Evolutionary conservation across 2,329 filamentous ascomycete genomes (phyloP).

Genomic region (Aspergillus uvarum): DNA sequence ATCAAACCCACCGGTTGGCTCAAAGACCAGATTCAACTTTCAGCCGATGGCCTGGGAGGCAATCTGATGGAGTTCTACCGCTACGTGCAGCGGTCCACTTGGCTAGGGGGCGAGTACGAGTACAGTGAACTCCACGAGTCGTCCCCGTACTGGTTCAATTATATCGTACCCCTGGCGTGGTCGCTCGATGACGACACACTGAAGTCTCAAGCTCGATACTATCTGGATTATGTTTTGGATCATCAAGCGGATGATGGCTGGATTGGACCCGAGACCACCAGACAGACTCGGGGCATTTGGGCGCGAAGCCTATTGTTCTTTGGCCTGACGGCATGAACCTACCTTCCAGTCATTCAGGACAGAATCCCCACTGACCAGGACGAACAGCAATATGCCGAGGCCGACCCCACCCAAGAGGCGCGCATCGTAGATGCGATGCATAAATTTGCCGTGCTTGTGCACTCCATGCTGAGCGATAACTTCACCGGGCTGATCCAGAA

Average conservation of each 20-base stretch:
- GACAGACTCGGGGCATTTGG: slow-evolving; percentile 53
- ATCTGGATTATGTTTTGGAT: slow-evolving; percentile 50
- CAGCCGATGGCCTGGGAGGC: slow-evolving; percentile 54
- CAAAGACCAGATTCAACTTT: slow-evolving; percentile 49
- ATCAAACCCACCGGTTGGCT: slow-evolving; percentile 56
- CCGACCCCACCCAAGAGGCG: slow-evolving; percentile 36
- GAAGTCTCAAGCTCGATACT: slow-evolving; percentile 50
- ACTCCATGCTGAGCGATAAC: slow-evolving; percentile 57
- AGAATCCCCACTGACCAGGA: no score
- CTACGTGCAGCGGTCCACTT: slow-evolving; percentile 53
- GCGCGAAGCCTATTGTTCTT: slow-evolving; percentile 53
- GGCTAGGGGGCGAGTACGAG: slow-evolving; percentile 53
- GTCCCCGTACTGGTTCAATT: slow-evolving; percentile 61
- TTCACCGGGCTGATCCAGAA: slow-evolving; percentile 52
- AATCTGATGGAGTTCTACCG: slow-evolving; percentile 57
- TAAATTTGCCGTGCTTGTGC: slow-evolving; percentile 51
- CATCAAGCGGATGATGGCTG: slow-evolving; percentile 56
- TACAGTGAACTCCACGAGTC: slow-evolving; percentile 57
- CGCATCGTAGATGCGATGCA: slow-evolving; percentile 52
- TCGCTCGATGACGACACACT: slow-evolving; percentile 49
- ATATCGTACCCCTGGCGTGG: slow-evolving; percentile 57
- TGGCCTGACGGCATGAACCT: slow-evolving; percentile 40
- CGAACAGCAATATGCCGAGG: slow-evolving; percentile 50
- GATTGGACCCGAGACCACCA: slow-evolving; percentile 54
- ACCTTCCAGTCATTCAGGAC: no score